A percentile compares a stretch with the other conserved stretches of the same genome.
These are phyloP conservation scores for Copromyces sp. DNA, from an alignment of 495 filamentous ascomycete genomes.

Conservation along the genomic window DNA sequence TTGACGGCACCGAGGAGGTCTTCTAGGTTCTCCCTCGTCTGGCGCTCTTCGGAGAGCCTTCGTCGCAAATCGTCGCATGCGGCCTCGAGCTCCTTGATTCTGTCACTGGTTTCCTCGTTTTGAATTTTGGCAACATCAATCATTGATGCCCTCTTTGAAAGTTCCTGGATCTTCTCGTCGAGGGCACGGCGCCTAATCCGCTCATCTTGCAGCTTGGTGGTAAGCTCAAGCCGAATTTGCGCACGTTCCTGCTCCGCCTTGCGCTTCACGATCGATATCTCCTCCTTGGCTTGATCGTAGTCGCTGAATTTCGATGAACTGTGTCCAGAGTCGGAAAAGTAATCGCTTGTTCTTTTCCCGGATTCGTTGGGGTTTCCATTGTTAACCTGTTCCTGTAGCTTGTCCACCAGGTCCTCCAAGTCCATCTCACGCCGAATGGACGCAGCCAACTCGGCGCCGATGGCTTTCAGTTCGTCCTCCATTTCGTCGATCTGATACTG, in stretches of 20 bases:
- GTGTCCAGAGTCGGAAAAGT: conserved; percentile 91
- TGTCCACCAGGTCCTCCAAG: conserved; percentile 84
- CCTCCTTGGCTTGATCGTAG: conserved; percentile 66
- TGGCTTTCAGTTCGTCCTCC: conserved; percentile 86
- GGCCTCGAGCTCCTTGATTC: conserved; percentile 65
- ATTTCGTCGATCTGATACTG: conserved; percentile 55
- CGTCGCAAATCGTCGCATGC: conserved; percentile 71
- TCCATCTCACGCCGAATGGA: conserved; percentile 96
- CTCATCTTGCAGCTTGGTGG: conserved; percentile 76
- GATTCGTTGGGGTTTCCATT: conserved; percentile 40
- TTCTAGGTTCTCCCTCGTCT: conserved; percentile 87
- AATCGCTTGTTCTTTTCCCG: conserved; percentile 83
- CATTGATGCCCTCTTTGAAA: conserved; percentile 64
- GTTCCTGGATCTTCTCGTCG: conserved; percentile 68
- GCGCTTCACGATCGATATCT: conserved; percentile 73
- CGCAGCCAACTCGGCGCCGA: conserved; percentile 81
- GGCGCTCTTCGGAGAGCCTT: conserved; percentile 72
- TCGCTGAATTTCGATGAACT: conserved; percentile 61
- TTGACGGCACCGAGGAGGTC: conserved; percentile 78
- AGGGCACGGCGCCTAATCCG: conserved; percentile 59
- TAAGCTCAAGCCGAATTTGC: conserved; percentile 71
- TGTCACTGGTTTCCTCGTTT: conserved; percentile 37
- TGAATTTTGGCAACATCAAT: conserved; percentile 39
- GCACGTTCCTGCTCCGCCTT: conserved; percentile 87
- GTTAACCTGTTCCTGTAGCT: conserved; percentile 63